A percentile compares a stretch with the other conserved stretches of the same genome.
phyloP scores from a whole-genome alignment of 768 basidiomycete genomes.

The Boletus pseudo-olivaceus region DNA sequence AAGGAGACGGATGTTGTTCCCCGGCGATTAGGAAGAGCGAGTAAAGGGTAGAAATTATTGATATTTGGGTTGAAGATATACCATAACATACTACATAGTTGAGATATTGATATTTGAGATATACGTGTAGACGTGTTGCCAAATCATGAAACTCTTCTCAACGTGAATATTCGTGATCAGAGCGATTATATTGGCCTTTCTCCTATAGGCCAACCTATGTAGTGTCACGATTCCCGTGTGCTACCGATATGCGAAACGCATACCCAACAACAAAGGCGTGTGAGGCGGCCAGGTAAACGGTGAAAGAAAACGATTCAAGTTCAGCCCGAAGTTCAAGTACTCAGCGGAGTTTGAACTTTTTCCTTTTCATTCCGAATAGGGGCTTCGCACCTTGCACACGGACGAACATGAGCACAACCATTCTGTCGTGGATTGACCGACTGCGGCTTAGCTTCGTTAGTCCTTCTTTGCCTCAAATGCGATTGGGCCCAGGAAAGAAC shows the following conservation, averaged over 20 bases:
- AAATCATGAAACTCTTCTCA: slow-evolving; percentile 83
- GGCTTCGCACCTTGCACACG: not conserved
- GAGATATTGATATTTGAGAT: not conserved
- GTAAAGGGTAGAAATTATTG: slow-evolving; percentile 16
- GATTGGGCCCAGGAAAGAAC: slow-evolving; percentile 48
- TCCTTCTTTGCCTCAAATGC: slow-evolving; percentile 58
- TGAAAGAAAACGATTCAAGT: slow-evolving; percentile 8
- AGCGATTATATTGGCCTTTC: slow-evolving; percentile 79
- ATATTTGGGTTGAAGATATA: not conserved
- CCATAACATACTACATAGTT: not conserved
- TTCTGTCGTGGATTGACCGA: slow-evolving; percentile 22
- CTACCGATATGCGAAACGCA: slow-evolving; percentile 61
- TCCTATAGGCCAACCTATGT: slow-evolving; percentile 46
- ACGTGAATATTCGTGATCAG: slow-evolving; percentile 65
- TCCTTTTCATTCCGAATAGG: not conserved
- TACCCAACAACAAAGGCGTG: slow-evolving; percentile 44
- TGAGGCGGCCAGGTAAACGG: slow-evolving; percentile 45
- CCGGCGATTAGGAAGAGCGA: slow-evolving; percentile 34
- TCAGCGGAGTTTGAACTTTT: slow-evolving; percentile 26
- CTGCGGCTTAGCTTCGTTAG: slow-evolving; percentile 17
- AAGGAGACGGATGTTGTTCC: slow-evolving; percentile 53
- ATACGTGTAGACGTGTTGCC: slow-evolving; percentile 48
- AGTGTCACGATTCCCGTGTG: slow-evolving; percentile 39
- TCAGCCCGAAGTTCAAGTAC: not conserved
- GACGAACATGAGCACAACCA: slow-evolving; percentile 9